phyloP scores from a whole-genome alignment of 1,284 basidiomycete genomes.

The Salmacisia buchloeana region DNA sequence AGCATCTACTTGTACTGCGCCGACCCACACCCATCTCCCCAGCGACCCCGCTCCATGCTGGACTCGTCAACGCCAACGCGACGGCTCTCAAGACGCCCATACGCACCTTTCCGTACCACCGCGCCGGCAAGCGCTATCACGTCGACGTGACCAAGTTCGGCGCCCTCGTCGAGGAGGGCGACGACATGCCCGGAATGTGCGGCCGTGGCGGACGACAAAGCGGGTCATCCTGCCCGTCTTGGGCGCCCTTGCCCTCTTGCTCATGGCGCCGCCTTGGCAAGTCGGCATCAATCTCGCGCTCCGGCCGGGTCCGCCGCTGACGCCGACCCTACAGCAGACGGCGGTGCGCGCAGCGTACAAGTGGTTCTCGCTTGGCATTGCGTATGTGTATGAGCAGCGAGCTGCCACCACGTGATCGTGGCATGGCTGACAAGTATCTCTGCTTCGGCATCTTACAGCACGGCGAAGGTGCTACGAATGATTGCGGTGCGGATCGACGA shows the following conservation, averaged over 20 bases:
- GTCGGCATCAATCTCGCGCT: not conserved
- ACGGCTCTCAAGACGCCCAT: not conserved
- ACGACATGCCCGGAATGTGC: not conserved
- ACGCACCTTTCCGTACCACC: not conserved
- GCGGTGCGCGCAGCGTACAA: constrained; percentile 6
- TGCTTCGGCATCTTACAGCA: not conserved
- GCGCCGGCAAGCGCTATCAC: not conserved
- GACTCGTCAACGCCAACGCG: not conserved
- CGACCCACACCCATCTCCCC: not conserved
- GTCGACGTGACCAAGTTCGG: not conserved
- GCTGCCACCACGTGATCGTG: not conserved
- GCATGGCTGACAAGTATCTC: not conserved
- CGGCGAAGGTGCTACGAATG: constrained; percentile 3
- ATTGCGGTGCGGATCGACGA: constrained; percentile 20
- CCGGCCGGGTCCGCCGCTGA: not conserved
- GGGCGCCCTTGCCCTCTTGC: not conserved
- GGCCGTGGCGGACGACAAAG: not conserved
- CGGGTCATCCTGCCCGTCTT: not conserved
- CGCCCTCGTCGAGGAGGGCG: not conserved
- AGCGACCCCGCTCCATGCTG: not conserved
- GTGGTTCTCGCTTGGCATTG: constrained; percentile 3
- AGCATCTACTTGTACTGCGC: not conserved
- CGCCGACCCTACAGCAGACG: not conserved
- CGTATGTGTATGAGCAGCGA: not conserved
- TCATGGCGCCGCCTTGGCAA: not conserved